phyloP scores from a whole-genome alignment of 768 basidiomycete genomes.

The Tulasnella sp. region DNA sequence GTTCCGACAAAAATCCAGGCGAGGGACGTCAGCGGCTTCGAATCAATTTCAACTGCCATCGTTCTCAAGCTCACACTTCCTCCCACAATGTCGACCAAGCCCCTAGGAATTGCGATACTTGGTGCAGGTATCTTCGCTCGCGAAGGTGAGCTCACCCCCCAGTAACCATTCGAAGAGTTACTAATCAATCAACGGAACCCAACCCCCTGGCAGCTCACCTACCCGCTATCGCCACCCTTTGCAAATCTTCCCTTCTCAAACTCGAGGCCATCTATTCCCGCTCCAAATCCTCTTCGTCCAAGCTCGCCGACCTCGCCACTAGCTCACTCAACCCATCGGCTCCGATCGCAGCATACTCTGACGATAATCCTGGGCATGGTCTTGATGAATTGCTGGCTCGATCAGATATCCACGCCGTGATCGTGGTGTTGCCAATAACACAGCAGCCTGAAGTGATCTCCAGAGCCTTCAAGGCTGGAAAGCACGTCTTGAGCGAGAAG shows the following conservation, averaged over 20 bases:
- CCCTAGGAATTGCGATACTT: constrained; percentile 57
- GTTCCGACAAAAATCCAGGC: too few relatives aligned
- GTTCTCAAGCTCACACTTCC: neutral
- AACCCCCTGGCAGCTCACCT: constrained; percentile 62
- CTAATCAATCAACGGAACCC: neutral
- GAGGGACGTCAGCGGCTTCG: neutral
- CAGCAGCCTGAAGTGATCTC: constrained; percentile 58
- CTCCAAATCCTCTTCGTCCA: constrained; percentile 48
- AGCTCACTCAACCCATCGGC: constrained; percentile 32
- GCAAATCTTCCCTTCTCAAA: constrained; percentile 29
- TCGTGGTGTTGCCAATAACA: constrained; percentile 69
- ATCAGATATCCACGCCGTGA: constrained; percentile 58
- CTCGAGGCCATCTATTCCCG: constrained; percentile 74
- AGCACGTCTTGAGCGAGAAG: constrained; percentile 85
- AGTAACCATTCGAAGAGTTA: neutral
- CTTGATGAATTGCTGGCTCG: constrained; percentile 58
- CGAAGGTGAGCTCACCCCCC: constrained; percentile 41
- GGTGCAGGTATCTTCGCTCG: constrained; percentile 73
- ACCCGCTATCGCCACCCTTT: constrained; percentile 54
- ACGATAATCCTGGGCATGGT: constrained; percentile 33
- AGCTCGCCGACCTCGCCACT: constrained; percentile 41
- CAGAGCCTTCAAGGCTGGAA: constrained; percentile 41
- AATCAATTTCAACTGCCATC: neutral
- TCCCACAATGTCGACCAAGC: constrained; percentile 2
- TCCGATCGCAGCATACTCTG: constrained; percentile 46